Base-by-base conservation (phyloP, 495 filamentous ascomycete genomes). In the Tuber borchii region DNA sequence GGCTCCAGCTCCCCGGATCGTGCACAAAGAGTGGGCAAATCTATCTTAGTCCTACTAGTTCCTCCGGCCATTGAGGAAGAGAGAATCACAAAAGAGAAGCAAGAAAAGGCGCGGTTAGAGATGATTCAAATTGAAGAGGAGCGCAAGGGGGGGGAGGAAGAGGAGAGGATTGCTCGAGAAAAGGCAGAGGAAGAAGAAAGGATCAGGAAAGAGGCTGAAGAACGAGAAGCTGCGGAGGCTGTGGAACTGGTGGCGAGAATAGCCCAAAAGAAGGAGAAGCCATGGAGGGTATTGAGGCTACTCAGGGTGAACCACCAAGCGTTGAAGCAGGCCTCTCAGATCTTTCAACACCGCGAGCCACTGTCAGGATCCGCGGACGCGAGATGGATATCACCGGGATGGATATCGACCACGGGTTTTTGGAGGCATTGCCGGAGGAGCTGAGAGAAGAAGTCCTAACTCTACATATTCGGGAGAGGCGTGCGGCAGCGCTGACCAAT, bases 381-480 rank as follows among this genome's bases (percentile, higher is more conserved):
- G 88, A 93, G 73, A 86, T 97, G 70, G 95, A 99, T 82, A 95
- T 99, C 73, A 98, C 95, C 7, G 91, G 90, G 40, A 88, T 99
- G 78, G 94, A 94, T 75, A 97, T 99, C 75, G 95, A 99, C 80
- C 88, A 92, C 20, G 93, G 93, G 61, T 99, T 97, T 83, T 88
- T 99, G 4, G 93, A 95, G 73, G 96, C 93, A 56, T 86, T 99
- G 26, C 95, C 95, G 0, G 95, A 99, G 75, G 95, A 98, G 61
- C 89, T 97, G 71, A 89, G 95, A 42, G 95, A 98, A 83, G 95
- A 99, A 82, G 95, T 97, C 42, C 91, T 99, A 56, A 93, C 94
- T 84, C 89, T 92, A 69, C 93, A 97, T 73, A 86, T 96, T 77
- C 91, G 91, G 69, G 89, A 95, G 72, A 90, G 95, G 72, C 91